Percentiles rank a stretch among this genome's conserved stretches.
phyloP scores from a whole-genome alignment of 306 rosid species.

The Sesbania bispinosa region DNA sequence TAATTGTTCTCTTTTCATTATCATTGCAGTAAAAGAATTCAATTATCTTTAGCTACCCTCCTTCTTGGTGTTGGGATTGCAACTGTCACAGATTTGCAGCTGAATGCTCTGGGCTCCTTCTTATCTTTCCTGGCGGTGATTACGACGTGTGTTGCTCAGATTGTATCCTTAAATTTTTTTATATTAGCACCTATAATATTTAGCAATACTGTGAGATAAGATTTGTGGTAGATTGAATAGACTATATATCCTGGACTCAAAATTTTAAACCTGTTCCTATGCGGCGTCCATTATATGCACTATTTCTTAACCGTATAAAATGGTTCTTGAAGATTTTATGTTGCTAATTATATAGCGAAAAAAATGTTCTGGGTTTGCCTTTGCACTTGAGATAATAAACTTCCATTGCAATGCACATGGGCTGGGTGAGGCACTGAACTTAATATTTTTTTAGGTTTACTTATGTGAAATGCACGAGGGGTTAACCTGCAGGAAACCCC shows the following conservation, averaged over 20 bases:
- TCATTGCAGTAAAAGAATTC: conserved; percentile 78
- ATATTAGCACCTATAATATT: neutral
- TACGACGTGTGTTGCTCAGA: conserved; percentile 95
- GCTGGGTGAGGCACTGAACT: neutral
- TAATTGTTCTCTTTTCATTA: conserved; percentile 28
- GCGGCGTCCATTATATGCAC: neutral
- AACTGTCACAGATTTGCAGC: conserved; percentile 91
- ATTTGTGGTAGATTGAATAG: neutral
- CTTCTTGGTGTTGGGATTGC: conserved; percentile 95
- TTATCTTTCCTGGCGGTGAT: conserved; percentile 82
- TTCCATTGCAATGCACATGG: conserved; percentile 2
- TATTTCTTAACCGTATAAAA: conserved; percentile 13
- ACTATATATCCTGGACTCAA: neutral
- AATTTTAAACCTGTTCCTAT: conserved; percentile 2
- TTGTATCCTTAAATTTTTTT: conserved; percentile 71
- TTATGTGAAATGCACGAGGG: neutral
- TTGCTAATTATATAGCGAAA: conserved; percentile 8
- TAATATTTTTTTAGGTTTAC: no score
- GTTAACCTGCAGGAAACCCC: neutral
- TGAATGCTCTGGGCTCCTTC: conserved; percentile 78
- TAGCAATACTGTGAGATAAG: neutral
- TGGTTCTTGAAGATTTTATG: conserved; percentile 8
- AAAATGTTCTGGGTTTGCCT: neutral
- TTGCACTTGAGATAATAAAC: neutral
- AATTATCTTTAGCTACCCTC: conserved; percentile 69